Percentiles rank a stretch among this genome's conserved stretches.
These are phyloP conservation scores for Aspergillus ibericus DNA, from an alignment of 2,329 filamentous ascomycete genomes.

Conservation along the genomic window DNA sequence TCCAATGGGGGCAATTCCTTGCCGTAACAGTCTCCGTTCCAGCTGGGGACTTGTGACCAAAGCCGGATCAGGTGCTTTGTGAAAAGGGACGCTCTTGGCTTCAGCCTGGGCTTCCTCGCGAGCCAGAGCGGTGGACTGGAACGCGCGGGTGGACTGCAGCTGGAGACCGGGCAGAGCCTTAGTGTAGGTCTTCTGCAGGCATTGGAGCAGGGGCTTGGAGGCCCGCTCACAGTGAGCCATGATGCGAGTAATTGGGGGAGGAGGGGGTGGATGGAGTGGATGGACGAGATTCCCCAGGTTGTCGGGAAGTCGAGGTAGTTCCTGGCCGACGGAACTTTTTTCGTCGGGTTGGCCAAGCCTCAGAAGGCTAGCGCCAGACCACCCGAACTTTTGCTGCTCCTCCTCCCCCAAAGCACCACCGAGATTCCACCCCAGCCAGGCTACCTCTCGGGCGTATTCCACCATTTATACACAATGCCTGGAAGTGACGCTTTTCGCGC, in stretches of 20 bases:
- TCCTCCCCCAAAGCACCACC: constrained; percentile 10
- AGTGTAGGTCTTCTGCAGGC: constrained; percentile 38
- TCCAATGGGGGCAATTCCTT: constrained; percentile 71
- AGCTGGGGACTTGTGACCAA: constrained; percentile 64
- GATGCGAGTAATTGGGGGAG: constrained; percentile 8
- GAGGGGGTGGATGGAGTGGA: constrained; percentile 17
- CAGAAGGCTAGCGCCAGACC: constrained; percentile 32
- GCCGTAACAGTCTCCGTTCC: constrained; percentile 67
- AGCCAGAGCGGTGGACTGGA: constrained; percentile 48
- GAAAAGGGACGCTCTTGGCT: constrained; percentile 39
- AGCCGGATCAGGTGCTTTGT: constrained; percentile 59
- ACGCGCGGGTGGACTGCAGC: constrained; percentile 45
- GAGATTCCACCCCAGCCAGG: background rate
- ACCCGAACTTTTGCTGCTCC: constrained; percentile 36
- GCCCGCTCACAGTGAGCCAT: constrained; percentile 47
- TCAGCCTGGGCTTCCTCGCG: constrained; percentile 48
- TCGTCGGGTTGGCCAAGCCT: constrained; percentile 35
- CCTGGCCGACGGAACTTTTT: constrained; percentile 38
- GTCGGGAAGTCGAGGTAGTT: constrained; percentile 9
- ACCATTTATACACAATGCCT: constrained; percentile 31
- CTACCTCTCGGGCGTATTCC: background rate
- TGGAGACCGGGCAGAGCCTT: constrained; percentile 34
- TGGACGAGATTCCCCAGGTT: constrained; percentile 12
- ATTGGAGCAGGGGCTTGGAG: constrained; percentile 45
- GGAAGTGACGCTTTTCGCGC: constrained; percentile 37